Conservation (phyloP, 2,329 filamentous ascomycete genomes). For the Trichoderma guizhouense region DNA sequence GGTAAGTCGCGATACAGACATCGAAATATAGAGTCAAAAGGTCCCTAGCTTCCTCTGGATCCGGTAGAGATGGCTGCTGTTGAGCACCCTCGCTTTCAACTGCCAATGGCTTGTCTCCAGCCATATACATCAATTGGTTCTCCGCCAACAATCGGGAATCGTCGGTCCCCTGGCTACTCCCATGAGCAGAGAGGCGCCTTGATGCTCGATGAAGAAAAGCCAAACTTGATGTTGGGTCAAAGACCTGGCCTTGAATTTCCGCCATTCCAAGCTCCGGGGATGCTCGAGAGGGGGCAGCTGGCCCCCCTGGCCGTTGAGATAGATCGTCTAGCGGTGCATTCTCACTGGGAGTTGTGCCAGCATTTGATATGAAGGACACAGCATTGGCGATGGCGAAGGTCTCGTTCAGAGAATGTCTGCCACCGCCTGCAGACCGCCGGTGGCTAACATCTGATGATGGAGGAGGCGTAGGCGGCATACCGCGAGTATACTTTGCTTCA, state of each 20-base stretch:
- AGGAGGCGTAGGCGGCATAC: constrained; percentile 34
- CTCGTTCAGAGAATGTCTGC: neutral
- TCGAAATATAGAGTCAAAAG: constrained; percentile 56
- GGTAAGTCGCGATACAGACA: constrained; percentile 57
- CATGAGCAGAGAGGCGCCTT: constrained; percentile 47
- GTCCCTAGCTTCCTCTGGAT: constrained; percentile 30
- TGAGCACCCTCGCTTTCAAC: constrained; percentile 27
- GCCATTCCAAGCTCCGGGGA: constrained; percentile 46
- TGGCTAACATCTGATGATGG: constrained; percentile 13
- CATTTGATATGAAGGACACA: neutral
- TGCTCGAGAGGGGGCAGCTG: constrained; percentile 34
- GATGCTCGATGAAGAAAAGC: constrained; percentile 53
- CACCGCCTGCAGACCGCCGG: neutral
- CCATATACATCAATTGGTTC: constrained; percentile 45
- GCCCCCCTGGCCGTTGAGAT: neutral
- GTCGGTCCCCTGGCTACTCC: constrained; percentile 25
- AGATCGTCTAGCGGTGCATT: neutral
- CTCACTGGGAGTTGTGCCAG: neutral
- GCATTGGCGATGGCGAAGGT: neutral
- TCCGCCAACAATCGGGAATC: constrained; percentile 26
- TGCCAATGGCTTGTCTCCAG: constrained; percentile 48
- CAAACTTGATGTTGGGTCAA: constrained; percentile 49
- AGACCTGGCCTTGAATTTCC: constrained; percentile 51
- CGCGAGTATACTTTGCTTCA: constrained; percentile 33
- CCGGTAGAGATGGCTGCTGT: constrained; percentile 37